Evolutionary conservation across 306 rosid species (phyloP).

Genomic region (Lathyrus aphaca): DNA sequence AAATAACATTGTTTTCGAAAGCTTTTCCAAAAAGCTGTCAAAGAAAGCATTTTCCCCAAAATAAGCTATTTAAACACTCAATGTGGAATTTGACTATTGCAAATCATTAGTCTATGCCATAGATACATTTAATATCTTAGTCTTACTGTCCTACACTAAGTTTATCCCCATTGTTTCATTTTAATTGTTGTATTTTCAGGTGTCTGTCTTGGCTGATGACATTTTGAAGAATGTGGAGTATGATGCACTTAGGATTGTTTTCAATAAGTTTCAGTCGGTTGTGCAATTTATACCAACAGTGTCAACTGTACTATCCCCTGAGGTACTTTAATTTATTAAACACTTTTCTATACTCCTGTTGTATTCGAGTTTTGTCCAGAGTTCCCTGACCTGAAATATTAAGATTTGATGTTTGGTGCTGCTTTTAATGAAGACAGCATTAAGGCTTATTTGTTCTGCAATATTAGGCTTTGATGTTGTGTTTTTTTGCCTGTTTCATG

Average conservation of each 20-base stretch:
- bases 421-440: constrained; percentile 13
- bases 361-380: neutral
- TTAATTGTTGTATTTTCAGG: constrained; percentile 56
- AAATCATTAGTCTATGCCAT: neutral
- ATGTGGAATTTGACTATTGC: constrained; percentile 25
- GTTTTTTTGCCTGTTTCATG: constrained; percentile 18
- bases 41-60: neutral
- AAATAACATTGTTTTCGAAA: neutral
- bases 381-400: neutral
- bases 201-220: constrained; percentile 92
- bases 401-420: constrained; percentile 1
- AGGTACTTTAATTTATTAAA: constrained; percentile 53
- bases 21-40: neutral
- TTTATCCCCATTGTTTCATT: constrained; percentile 20
- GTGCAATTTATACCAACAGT: constrained; percentile 76
- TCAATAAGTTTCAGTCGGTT: constrained; percentile 87
- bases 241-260: constrained; percentile 82
- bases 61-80: constrained; percentile 14
- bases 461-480: constrained; percentile 26
- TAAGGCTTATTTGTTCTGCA: constrained; percentile 9
- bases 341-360: neutral
- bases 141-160: neutral
- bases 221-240: constrained; percentile 89
- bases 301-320: constrained; percentile 85
- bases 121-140: constrained; percentile 20